These are phyloP conservation scores for Neocatenulostroma microsporum DNA, from an alignment of 2,329 filamentous ascomycete species.

Conservation along the genomic window DNA sequence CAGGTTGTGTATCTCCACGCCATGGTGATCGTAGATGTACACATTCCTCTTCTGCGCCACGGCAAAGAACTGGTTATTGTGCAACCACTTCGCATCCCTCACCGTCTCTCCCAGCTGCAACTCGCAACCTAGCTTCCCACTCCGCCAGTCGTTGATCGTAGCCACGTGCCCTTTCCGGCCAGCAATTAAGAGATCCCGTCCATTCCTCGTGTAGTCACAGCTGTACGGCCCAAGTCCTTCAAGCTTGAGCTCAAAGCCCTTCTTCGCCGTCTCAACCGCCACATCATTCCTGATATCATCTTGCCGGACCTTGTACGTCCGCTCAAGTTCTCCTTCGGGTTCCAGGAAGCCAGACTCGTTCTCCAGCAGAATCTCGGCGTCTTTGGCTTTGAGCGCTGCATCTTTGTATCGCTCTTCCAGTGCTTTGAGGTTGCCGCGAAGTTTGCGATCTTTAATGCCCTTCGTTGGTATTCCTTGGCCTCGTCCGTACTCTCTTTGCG, in stretches of 20 bases:
- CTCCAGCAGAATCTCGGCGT: constrained; percentile 90
- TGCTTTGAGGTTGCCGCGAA: constrained; percentile 68
- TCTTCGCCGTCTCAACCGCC: constrained; percentile 77
- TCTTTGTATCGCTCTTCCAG: constrained; percentile 77
- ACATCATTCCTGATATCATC: constrained; percentile 71
- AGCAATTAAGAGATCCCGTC: constrained; percentile 73
- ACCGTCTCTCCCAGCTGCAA: constrained; percentile 85
- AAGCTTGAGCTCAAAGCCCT: constrained; percentile 82
- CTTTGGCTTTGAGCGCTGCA: constrained; percentile 76
- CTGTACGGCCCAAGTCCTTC: constrained; percentile 77
- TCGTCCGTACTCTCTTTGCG: constrained; percentile 63
- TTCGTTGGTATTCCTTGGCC: constrained; percentile 67
- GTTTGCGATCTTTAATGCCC: constrained; percentile 77
- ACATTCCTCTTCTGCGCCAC: constrained; percentile 94
- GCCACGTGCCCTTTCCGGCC: constrained; percentile 92
- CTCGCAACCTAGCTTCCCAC: constrained; percentile 84
- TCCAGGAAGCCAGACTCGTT: constrained; percentile 80
- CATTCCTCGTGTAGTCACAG: constrained; percentile 84
- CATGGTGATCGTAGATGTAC: constrained; percentile 89
- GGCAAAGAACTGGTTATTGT: constrained; percentile 91
- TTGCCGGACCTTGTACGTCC: constrained; percentile 87
- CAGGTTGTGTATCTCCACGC: constrained; percentile 86
- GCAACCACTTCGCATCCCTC: constrained; percentile 81
- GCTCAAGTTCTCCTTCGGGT: constrained; percentile 77
- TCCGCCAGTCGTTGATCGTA: constrained; percentile 93